Percentiles rank a stretch among this genome's conserved stretches.
phyloP scores from a whole-genome alignment of 495 filamentous ascomycete species.

The Platismatia glauca region DNA sequence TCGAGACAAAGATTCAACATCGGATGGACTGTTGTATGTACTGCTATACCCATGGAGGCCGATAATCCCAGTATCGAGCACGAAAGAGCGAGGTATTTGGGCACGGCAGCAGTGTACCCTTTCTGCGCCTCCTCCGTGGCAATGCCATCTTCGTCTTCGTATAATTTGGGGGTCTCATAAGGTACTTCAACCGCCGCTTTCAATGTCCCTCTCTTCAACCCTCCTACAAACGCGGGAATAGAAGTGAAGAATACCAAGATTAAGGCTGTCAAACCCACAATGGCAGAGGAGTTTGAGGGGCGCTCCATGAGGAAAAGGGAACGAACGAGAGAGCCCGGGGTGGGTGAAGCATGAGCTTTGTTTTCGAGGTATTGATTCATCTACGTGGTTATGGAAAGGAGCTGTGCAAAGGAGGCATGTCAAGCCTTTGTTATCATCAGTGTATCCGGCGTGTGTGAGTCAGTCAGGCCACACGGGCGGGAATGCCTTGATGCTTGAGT shows the following conservation, averaged over 20 bases:
- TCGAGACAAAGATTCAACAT: conserved; percentile 26
- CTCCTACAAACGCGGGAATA: background rate
- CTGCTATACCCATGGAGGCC: conserved; percentile 36
- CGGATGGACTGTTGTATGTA: conserved; percentile 31
- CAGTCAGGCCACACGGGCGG: too few relatives aligned
- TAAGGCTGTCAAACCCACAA: conserved; percentile 1
- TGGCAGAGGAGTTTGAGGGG: background rate
- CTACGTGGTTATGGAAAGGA: background rate
- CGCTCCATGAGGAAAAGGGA: background rate
- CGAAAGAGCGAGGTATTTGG: conserved; percentile 38
- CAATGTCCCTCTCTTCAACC: conserved; percentile 1
- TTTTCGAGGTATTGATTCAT: background rate
- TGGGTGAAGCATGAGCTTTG: background rate
- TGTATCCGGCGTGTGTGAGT: background rate
- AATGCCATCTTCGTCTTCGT: conserved; percentile 55
- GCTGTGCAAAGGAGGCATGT: background rate
- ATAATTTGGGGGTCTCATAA: conserved; percentile 27
- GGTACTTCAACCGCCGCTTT: background rate
- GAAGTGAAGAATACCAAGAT: conserved; percentile 1
- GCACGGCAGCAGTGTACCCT: conserved; percentile 41
- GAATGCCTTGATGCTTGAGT: too few relatives aligned
- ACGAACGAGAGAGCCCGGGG: too few relatives aligned
- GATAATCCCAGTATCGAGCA: conserved; percentile 38
- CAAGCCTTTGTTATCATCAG: background rate
- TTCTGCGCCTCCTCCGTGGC: conserved; percentile 48